phyloP scores from a whole-genome alignment of 148 eudicot genomes.

The Simmondsia chinensis region DNA sequence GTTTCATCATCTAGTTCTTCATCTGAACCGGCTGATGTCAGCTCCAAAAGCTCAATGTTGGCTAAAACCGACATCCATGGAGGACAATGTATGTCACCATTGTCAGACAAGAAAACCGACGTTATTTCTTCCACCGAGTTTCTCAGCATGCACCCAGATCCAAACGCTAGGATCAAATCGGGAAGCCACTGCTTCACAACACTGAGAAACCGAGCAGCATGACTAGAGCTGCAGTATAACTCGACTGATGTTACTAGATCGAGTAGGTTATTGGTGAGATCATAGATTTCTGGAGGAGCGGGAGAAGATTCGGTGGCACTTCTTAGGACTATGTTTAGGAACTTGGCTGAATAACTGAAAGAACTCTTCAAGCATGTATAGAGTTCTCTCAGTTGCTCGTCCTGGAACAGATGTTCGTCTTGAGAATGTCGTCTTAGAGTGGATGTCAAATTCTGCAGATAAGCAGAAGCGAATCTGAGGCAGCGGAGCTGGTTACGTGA shows the following conservation, averaged over 20 bases:
- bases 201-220: conserved; percentile 48
- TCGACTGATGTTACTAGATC: conserved; percentile 54
- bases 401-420: conserved; percentile 36
- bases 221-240: conserved; percentile 46
- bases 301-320: conserved; percentile 27
- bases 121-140: conserved; percentile 24
- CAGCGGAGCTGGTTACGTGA: conserved; percentile 26
- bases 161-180: conserved; percentile 68
- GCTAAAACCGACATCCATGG: conserved; percentile 60
- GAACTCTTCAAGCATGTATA: conserved; percentile 58
- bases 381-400: conserved; percentile 47
- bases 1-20: conserved; percentile 28
- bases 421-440: conserved; percentile 31
- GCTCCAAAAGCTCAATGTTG: conserved; percentile 46
- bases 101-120: conserved; percentile 9
- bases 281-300: conserved; percentile 25
- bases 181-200: conserved; percentile 75
- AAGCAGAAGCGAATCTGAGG: conserved; percentile 39
- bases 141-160: conserved; percentile 36
- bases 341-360: conserved; percentile 73
- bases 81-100: conserved; percentile 25
- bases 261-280: conserved; percentile 53
- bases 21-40: conserved; percentile 27
- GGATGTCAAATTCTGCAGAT: conserved; percentile 35
- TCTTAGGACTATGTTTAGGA: conserved; percentile 42